A percentile compares a stretch with the other conserved stretches of the same genome.
These are phyloP conservation scores for Aspergillus panamensis DNA, from an alignment of 495 filamentous ascomycete genomes.

Conservation along the genomic window DNA sequence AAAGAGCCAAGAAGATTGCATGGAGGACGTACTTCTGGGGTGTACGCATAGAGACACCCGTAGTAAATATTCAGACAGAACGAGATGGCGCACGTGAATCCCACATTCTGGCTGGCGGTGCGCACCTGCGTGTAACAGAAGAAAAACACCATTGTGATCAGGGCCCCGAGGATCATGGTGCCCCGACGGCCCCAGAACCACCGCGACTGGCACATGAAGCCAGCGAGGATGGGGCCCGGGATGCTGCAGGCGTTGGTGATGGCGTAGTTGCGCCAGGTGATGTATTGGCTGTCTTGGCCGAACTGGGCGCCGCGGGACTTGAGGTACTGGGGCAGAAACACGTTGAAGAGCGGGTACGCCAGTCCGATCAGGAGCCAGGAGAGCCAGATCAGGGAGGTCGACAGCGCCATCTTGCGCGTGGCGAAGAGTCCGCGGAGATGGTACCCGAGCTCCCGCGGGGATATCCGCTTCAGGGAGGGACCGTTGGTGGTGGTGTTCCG, in stretches of 20 bases:
- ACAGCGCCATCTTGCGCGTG: conserved; percentile 56
- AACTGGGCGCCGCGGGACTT: conserved; percentile 43
- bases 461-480: conserved; percentile 38
- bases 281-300: conserved; percentile 45
- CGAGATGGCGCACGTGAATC: conserved; percentile 61
- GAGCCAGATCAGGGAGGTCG: conserved; percentile 63
- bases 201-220: conserved; percentile 56
- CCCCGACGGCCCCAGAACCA: conserved; percentile 57
- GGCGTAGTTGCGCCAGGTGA: conserved; percentile 69
- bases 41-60: conserved; percentile 65
- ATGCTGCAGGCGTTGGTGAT: conserved; percentile 62
- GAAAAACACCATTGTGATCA: conserved; percentile 63
- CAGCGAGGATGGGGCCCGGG: conserved; percentile 62
- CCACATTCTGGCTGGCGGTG: conserved; percentile 56
- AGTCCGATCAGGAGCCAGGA: conserved; percentile 69
- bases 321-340: conserved; percentile 58
- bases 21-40: conserved; percentile 41
- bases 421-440: conserved; percentile 63
- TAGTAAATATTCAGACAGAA: conserved; percentile 72
- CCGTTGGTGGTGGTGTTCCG: conserved; percentile 31
- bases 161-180: conserved; percentile 63
- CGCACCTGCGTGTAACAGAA: conserved; percentile 65
- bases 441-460: conserved; percentile 46
- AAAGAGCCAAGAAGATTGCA: neutral
- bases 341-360: conserved; percentile 66